phyloP scores from a whole-genome alignment of 2,329 filamentous ascomycete species.

The Colletotrichum lupini region DNA sequence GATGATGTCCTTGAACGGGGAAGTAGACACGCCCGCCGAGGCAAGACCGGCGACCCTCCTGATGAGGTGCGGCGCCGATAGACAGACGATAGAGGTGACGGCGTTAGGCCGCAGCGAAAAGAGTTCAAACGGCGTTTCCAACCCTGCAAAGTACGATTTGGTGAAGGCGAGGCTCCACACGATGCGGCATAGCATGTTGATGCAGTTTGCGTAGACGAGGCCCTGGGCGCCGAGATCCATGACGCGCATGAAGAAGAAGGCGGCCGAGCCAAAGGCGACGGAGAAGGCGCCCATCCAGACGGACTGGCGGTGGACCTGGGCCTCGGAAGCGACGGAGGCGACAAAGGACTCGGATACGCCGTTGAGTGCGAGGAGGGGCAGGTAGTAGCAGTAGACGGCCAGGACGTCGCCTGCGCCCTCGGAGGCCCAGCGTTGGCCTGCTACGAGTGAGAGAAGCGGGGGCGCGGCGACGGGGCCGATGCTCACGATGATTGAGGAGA shows the following conservation, averaged over 20 bases:
- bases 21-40: constrained; percentile 9
- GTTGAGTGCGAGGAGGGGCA: constrained; percentile 91
- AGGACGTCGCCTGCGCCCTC: constrained; percentile 81
- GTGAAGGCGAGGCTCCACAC: constrained; percentile 84
- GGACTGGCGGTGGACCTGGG: constrained; percentile 81
- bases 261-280: constrained; percentile 76
- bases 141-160: constrained; percentile 65
- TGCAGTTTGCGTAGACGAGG: constrained; percentile 85
- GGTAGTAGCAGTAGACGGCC: constrained; percentile 88
- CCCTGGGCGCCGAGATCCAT: constrained; percentile 79
- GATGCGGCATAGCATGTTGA: constrained; percentile 91
- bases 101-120: constrained; percentile 55
- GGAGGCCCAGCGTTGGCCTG: constrained; percentile 80
- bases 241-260: constrained; percentile 79
- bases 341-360: constrained; percentile 94
- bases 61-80: constrained; percentile 56
- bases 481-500: constrained; percentile 75
- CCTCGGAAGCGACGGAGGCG: constrained; percentile 81
- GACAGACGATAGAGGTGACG: constrained; percentile 54
- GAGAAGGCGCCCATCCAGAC: constrained; percentile 89
- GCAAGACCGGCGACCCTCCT: constrained; percentile 37
- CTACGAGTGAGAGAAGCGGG: constrained; percentile 77
- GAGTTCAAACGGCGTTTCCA: constrained; percentile 55
- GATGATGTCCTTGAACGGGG: constrained; percentile 50
- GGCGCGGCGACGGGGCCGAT: constrained; percentile 83